phyloP scores from a whole-genome alignment of 2,329 filamentous ascomycete species.

The Colletotrichum tropicicola region DNA sequence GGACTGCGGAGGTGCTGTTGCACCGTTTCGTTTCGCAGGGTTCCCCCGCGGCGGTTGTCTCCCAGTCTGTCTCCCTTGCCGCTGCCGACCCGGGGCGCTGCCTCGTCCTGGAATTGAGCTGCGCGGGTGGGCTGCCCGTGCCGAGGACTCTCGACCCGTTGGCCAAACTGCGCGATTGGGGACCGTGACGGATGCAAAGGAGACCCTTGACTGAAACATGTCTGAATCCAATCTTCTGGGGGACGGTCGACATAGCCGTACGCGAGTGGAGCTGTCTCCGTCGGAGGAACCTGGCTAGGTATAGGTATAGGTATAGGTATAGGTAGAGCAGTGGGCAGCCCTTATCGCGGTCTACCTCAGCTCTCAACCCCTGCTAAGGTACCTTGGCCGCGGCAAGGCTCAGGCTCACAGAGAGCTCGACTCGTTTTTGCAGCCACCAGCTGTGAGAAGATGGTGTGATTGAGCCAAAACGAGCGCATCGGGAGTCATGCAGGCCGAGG shows the following conservation, averaged over 20 bases:
- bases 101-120: slow-evolving; percentile 18
- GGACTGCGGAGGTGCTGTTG: slow-evolving; percentile 22
- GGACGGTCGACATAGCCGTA: neutral
- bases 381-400: no score
- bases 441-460: no score
- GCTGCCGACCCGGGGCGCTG: neutral
- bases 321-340: no score
- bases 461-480: no score
- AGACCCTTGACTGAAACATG: slow-evolving; percentile 18
- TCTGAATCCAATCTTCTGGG: slow-evolving; percentile 15
- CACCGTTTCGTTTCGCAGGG: slow-evolving; percentile 20
- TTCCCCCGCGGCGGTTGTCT: neutral
- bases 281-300: neutral
- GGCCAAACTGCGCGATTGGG: no score
- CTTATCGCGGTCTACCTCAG: no score
- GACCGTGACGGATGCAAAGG: neutral
- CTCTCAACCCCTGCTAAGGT: no score
- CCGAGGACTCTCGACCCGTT: neutral
- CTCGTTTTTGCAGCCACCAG: no score
- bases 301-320: no score
- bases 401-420: no score
- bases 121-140: neutral
- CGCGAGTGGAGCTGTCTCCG: slow-evolving; percentile 12
- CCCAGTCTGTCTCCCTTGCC: neutral
- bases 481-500: no score